Evolutionary conservation across 2,329 filamentous ascomycete species (phyloP).

Genomic region (Sporothrix pseudoabietina): DNA sequence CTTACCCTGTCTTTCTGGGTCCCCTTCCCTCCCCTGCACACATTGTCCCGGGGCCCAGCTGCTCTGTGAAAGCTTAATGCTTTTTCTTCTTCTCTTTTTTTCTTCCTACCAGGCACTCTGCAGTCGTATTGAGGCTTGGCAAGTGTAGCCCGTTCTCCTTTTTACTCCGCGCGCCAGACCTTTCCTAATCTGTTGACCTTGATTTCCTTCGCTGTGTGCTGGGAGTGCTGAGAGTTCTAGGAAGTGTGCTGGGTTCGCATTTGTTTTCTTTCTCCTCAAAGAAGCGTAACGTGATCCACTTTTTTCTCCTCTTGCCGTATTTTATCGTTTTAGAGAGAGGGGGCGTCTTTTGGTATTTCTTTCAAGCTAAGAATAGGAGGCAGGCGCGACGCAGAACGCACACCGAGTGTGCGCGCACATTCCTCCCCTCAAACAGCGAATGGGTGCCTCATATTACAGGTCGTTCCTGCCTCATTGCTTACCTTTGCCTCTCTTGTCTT

Average conservation of each 20-base stretch:
- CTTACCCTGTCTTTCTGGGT: constrained; percentile 2
- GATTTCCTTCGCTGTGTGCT: neutral
- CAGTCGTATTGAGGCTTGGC: neutral
- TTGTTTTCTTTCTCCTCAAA: constrained; percentile 28
- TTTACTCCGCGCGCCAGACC: constrained; percentile 4
- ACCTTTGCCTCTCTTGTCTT: neutral
- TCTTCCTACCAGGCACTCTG: neutral
- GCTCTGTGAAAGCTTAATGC: constrained; percentile 25
- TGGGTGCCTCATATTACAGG: neutral
- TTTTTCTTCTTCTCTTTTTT: constrained; percentile 1
- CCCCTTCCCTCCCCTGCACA: constrained; percentile 16
- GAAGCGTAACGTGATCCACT: constrained; percentile 14
- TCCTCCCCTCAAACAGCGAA: constrained; percentile 13
- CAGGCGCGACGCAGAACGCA: constrained; percentile 23
- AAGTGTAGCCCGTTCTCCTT: neutral
- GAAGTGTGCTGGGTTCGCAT: neutral
- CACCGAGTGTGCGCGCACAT: constrained; percentile 9
- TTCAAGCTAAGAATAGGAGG: constrained; percentile 28
- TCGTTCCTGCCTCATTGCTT: constrained; percentile 24
- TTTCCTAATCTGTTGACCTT: constrained; percentile 8
- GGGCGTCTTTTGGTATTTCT: constrained; percentile 6
- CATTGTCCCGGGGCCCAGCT: neutral
- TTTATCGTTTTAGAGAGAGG: constrained; percentile 25
- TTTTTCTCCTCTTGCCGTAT: constrained; percentile 1
- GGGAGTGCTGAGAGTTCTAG: neutral